Base-by-base conservation (phyloP, 2,329 filamentous ascomycete species). In the Pyrenophora teres region DNA sequence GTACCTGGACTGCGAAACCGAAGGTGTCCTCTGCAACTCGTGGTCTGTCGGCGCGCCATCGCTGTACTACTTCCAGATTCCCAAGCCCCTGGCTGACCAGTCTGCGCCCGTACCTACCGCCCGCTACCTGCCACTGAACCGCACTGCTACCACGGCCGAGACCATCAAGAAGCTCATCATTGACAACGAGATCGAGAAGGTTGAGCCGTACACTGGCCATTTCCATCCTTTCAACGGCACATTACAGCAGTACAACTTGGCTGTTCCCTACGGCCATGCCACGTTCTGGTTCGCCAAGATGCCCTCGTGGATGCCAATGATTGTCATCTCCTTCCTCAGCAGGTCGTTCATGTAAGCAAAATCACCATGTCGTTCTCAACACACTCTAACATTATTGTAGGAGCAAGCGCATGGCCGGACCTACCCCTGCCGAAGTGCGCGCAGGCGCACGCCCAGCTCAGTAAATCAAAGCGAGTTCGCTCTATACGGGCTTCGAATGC, bases 151-250 rank as follows among this genome's bases (percentile, higher is more conserved):
- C 52, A 87, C 86, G 16, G 76, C 84, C 30, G 80, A 86, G 51
- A 84, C 86, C 49, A 80, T 92, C 58, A 76, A 83, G 44, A 77
- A 83, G 51, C 76, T 90, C 46, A 80, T 84, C 59, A 73, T 81
- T 52, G 85, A 87, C 63, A 80, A 85, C 68, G 78, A 76, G 46
- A 86, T 81, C 64, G 73, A 81, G 69, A 68, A 82, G 41, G 69
- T 68, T 16, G 63, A 72, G 21, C 76, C 78, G 7, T 83, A 84
- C 60, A 84, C 89, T 60, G 87, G 88, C 44, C 78, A 81, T 68
- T 91, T 89, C 80, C 89, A 93, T 73, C 89, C 89, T 55, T 88
- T 91, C 69, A 83, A 90, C 65, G 88, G 89, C 56, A 75, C 77
- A 55, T 76, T 89, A 36, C 85, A 84, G 53, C 75, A 88, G 77